These are phyloP conservation scores for Neocucurbitaria cava DNA, from an alignment of 2,329 filamentous ascomycete genomes.

Conservation along the genomic window DNA sequence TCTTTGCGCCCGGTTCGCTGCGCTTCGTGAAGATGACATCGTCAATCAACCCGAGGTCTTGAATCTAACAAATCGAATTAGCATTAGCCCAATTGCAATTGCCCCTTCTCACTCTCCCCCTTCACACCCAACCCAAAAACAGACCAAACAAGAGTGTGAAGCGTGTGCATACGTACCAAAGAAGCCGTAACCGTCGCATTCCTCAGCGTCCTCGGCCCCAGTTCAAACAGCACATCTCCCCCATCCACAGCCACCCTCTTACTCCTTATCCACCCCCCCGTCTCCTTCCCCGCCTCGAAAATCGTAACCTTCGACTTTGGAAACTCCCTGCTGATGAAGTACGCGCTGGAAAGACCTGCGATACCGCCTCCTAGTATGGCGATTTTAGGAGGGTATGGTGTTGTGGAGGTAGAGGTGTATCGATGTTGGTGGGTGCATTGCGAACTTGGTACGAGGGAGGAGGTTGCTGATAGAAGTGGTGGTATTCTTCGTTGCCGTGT, in stretches of 20 bases:
- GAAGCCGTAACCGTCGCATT: constrained; percentile 73
- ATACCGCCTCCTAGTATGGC: constrained; percentile 62
- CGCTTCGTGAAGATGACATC: constrained; percentile 63
- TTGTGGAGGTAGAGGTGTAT: constrained; percentile 24
- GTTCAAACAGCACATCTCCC: constrained; percentile 76
- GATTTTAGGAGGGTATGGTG: constrained; percentile 46
- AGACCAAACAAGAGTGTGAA: too few relatives aligned
- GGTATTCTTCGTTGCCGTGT: too few relatives aligned
- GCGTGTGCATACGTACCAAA: constrained; percentile 67
- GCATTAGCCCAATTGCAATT: too few relatives aligned
- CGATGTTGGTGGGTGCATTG: constrained; percentile 16
- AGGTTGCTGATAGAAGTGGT: too few relatives aligned
- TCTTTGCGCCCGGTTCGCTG: constrained; percentile 60
- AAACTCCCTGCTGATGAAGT: constrained; percentile 75
- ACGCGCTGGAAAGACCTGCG: constrained; percentile 61
- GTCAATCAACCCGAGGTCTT: constrained; percentile 62
- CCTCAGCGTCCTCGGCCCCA: constrained; percentile 79
- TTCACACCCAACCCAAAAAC: too few relatives aligned
- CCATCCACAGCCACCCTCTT: constrained; percentile 67
- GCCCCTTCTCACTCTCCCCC: too few relatives aligned
- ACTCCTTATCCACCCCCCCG: constrained; percentile 87
- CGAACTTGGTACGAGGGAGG: too few relatives aligned
- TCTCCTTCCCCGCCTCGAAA: constrained; percentile 72
- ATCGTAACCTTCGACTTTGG: constrained; percentile 76
- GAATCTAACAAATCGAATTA: constrained; percentile 63